A percentile compares a stretch with the other conserved stretches of the same genome.
Conservation (phyloP, 1,139 yeast species). For the Pneumocystis carinii region DNA sequence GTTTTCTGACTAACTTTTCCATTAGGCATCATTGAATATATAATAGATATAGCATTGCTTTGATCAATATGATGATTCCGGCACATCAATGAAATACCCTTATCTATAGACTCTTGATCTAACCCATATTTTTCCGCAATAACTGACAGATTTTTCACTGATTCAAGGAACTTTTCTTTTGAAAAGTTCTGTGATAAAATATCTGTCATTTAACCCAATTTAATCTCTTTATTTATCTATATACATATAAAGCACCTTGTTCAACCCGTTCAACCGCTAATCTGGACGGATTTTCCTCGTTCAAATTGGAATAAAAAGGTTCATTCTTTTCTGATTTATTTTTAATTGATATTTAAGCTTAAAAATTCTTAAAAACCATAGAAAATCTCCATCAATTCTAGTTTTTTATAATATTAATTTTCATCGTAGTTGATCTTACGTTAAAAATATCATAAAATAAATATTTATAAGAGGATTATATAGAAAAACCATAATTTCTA, state of each 20-base stretch:
- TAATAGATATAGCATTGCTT: not conserved
- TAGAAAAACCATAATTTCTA: not conserved
- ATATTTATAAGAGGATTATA: too few species aligned
- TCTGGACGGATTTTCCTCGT: not conserved
- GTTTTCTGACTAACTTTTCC: slow-evolving; percentile 7
- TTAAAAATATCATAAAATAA: not conserved
- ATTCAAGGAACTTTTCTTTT: not conserved
- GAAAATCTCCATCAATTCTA: not conserved
- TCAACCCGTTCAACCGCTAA: not conserved
- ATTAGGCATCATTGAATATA: slow-evolving; percentile 9
- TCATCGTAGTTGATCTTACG: not conserved
- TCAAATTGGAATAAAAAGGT: not conserved
- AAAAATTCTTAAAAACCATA: not conserved
- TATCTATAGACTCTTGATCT: not conserved
- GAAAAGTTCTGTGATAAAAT: not conserved
- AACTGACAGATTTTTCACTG: not conserved
- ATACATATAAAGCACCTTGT: not conserved
- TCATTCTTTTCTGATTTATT: not conserved
- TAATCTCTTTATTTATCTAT: not conserved
- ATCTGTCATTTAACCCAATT: not conserved
- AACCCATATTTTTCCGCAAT: not conserved
- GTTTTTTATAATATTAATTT: not conserved
- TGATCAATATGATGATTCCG: not conserved
- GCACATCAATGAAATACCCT: not conserved
- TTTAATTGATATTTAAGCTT: not conserved